These are phyloP conservation scores for Phytopythium montanum DNA, from an alignment of 352 stramenopile genomes.

Conservation along the genomic window DNA sequence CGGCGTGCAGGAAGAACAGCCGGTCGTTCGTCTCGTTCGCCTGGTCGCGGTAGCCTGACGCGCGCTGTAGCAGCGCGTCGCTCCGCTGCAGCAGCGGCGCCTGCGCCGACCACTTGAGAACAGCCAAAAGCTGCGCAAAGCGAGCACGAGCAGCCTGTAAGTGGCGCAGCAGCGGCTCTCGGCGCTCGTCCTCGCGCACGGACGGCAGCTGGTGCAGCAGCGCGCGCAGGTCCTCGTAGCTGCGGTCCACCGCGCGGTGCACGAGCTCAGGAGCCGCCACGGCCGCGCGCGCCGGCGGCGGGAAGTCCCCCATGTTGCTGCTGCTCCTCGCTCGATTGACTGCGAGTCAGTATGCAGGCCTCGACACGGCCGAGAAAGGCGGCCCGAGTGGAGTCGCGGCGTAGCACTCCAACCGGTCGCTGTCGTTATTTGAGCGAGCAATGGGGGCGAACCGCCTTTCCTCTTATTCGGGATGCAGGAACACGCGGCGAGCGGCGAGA, in stretches of 20 bases:
- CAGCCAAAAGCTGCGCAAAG: conserved; percentile 71
- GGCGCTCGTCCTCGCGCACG: conserved; percentile 71
- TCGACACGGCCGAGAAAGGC: no score
- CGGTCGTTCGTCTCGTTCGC: conserved; percentile 82
- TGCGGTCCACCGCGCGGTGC: conserved; percentile 75
- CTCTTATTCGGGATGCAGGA: no score
- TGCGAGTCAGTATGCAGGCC: no score
- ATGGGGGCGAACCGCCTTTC: no score
- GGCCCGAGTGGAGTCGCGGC: no score
- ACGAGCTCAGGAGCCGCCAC: conserved; percentile 77
- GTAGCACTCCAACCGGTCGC: no score
- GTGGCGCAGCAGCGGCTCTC: conserved; percentile 62
- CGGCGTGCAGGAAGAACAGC: conserved; percentile 83
- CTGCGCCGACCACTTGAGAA: conserved; percentile 87
- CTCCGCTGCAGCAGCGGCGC: conserved; percentile 74
- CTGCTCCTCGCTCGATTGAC: no score
- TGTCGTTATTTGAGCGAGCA: no score
- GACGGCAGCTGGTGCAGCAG: conserved; percentile 65
- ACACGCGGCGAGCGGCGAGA: no score
- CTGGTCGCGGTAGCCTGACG: conserved; percentile 69
- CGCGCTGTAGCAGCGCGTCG: conserved; percentile 48
- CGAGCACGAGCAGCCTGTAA: conserved; percentile 56
- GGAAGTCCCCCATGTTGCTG: conserved; percentile 62
- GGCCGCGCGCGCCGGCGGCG: conserved; percentile 45
- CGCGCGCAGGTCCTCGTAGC: conserved; percentile 78